Conservation (phyloP, 202 grass and related monocot species). For the Panicum virgatum region DNA sequence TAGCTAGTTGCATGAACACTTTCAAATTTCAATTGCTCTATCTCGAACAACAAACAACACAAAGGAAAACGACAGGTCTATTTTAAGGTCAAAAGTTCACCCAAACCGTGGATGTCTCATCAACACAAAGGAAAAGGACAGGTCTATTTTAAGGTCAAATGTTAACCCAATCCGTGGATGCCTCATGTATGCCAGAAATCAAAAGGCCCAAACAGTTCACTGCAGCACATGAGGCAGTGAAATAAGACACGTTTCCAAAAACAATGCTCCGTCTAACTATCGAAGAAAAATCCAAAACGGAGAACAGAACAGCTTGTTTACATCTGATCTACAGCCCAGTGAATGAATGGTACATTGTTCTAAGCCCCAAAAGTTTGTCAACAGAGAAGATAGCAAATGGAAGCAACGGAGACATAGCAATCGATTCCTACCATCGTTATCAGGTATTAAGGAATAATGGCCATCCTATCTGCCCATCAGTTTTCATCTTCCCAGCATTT, state of each 20-base stretch:
- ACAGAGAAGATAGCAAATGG: conserved; percentile 74
- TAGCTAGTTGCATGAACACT: conserved; percentile 1
- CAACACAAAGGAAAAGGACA: too few species aligned
- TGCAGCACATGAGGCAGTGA: not conserved
- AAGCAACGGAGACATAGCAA: conserved; percentile 68
- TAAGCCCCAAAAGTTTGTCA: not conserved
- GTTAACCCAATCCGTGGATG: too few species aligned
- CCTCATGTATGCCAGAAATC: not conserved
- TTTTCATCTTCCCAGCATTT: conserved; percentile 17
- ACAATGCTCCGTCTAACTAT: not conserved
- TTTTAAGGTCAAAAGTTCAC: not conserved
- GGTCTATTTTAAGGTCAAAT: too few species aligned
- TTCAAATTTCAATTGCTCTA: not conserved
- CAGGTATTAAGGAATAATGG: conserved; percentile 42
- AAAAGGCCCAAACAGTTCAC: not conserved
- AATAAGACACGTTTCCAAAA: not conserved
- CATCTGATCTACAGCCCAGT: not conserved
- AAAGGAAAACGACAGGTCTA: not conserved
- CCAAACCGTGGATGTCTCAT: not conserved
- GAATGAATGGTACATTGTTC: not conserved
- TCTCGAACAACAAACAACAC: not conserved
- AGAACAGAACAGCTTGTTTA: not conserved
- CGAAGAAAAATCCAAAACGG: not conserved
- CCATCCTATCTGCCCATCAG: not conserved
- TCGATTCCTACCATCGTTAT: conserved; percentile 77